These are phyloP conservation scores for Exophiala dermatitidis DNA, from an alignment of 2,329 filamentous ascomycete genomes.

Conservation along the genomic window DNA sequence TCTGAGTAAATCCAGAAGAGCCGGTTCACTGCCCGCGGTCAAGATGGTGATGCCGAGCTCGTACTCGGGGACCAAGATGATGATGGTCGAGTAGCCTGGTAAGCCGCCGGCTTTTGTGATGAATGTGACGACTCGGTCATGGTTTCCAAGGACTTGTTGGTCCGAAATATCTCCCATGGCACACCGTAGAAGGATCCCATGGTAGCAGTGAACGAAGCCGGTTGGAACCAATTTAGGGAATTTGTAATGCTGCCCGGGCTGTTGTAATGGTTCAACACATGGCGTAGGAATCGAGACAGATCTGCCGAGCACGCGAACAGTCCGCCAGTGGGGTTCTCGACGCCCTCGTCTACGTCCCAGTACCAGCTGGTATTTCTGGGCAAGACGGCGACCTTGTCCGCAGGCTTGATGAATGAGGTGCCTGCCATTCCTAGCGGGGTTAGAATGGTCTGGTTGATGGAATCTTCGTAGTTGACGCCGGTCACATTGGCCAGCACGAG, in stretches of 20 bases:
- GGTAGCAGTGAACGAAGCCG: slow-evolving; percentile 34
- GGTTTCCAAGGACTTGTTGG: slow-evolving; percentile 35
- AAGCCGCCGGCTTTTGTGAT: slow-evolving; percentile 41
- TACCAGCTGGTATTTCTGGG: slow-evolving; percentile 26
- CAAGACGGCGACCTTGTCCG: slow-evolving; percentile 24
- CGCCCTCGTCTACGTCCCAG: slow-evolving; percentile 39
- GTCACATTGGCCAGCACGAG: slow-evolving; percentile 28
- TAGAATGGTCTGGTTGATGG: slow-evolving; percentile 24
- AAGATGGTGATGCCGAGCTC: slow-evolving; percentile 45
- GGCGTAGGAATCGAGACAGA: slow-evolving; percentile 39
- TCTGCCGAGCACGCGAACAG: slow-evolving; percentile 39
- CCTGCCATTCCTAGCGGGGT: slow-evolving; percentile 18
- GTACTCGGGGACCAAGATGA: slow-evolving; percentile 40
- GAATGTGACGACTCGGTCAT: slow-evolving; percentile 37
- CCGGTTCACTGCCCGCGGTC: slow-evolving; percentile 21
- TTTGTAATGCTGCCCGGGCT: slow-evolving; percentile 30
- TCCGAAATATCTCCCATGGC: slow-evolving; percentile 44
- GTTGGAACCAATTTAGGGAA: slow-evolving; percentile 40
- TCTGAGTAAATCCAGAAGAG: slow-evolving; percentile 8
- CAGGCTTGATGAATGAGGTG: slow-evolving; percentile 17
- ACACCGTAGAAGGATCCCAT: slow-evolving; percentile 40
- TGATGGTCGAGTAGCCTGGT: slow-evolving; percentile 38
- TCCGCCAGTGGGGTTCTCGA: slow-evolving; percentile 39
- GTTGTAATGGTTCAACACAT: slow-evolving; percentile 39
- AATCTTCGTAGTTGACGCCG: slow-evolving; percentile 26